These are phyloP conservation scores for Penicillium desertorum DNA, from an alignment of 495 filamentous ascomycete species.

Conservation along the genomic window DNA sequence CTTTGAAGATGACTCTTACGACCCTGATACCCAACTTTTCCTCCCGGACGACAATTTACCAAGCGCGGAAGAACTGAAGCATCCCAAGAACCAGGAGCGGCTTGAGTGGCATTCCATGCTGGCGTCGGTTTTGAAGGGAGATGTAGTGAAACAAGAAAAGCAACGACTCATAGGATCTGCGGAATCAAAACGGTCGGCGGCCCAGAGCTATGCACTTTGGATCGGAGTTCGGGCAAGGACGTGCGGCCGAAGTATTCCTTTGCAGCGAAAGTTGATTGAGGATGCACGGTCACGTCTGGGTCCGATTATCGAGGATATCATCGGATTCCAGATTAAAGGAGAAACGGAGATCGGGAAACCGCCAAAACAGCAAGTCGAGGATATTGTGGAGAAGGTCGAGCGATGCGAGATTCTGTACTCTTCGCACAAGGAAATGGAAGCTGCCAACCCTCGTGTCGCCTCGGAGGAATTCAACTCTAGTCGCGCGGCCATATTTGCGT, in stretches of 20 bases:
- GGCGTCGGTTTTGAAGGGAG: slow-evolving; percentile 89
- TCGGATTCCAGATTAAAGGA: slow-evolving; percentile 89
- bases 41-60: slow-evolving; percentile 83
- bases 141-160: slow-evolving; percentile 97
- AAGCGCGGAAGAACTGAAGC: slow-evolving; percentile 82
- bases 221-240: slow-evolving; percentile 77
- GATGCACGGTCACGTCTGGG: slow-evolving; percentile 70
- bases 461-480: slow-evolving; percentile 75
- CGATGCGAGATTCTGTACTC: slow-evolving; percentile 82
- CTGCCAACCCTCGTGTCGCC: slow-evolving; percentile 66
- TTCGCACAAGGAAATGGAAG: slow-evolving; percentile 68
- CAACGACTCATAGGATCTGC: slow-evolving; percentile 83
- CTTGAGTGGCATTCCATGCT: slow-evolving; percentile 99
- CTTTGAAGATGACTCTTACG: slow-evolving; percentile 80
- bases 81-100: slow-evolving; percentile 83
- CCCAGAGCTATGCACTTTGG: slow-evolving; percentile 84
- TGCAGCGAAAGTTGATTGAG: slow-evolving; percentile 80
- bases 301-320: slow-evolving; percentile 76
- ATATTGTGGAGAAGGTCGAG: slow-evolving; percentile 84
- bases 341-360: slow-evolving; percentile 88
- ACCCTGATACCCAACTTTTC: slow-evolving; percentile 90
- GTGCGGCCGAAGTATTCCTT: slow-evolving; percentile 77
- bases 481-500: slow-evolving; percentile 84
- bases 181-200: slow-evolving; percentile 70
- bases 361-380: slow-evolving; percentile 80